Base-by-base conservation (phyloP, 306 rosid genomes). In the Mimosa bimucronata region DNA sequence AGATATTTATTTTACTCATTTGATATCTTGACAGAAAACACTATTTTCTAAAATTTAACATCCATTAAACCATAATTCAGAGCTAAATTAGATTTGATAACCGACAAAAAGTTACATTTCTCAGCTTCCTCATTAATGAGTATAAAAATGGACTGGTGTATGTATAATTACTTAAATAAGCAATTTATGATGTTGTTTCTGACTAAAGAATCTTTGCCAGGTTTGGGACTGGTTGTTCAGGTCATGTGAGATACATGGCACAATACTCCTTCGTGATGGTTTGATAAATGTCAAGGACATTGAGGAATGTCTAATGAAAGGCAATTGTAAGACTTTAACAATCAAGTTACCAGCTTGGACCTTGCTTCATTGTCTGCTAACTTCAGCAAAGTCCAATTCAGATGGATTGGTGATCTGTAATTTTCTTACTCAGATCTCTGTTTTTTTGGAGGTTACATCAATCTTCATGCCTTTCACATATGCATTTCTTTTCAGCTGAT, bases 191-290 rank as follows among this genome's bases (percentile, higher is more conserved):
- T 30, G 46, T 7, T 29, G 71, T 53, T 45, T 53, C 57, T 62
- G 64, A 46, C 53, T 57, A 30, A 23, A 14, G 21, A 70, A 40
- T 34, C 65, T 65, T 72, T 80, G 75, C 6, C 78, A 93, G 98
- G 88, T 90, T 15, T 93, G 97, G 94, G 97, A 88, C 73, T 93
- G 94, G 94, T 85, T 93, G 48, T 93, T 90, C 75, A 88, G 86
- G 82, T 91, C 98, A 15, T 93, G 92, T 31, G 90, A 88, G 76
- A 88, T 90, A 53, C 86, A 93, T 23, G 94, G 97, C 7, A 80
- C 83, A 80, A 85, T 89, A 83, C 86, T 91, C 30, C 85, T 88
- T 45, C 92, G 77, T 0, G 90, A 90, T 21, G 87, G 88, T 79
- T 77, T 93, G 70, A 61, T 93, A 65, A 81, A 79, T 48, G 48